A percentile compares a stretch with the other conserved stretches of the same genome.
Evolutionary conservation across 2,329 filamentous ascomycete species (phyloP).

Genomic region (Calonectria pteridis): DNA sequence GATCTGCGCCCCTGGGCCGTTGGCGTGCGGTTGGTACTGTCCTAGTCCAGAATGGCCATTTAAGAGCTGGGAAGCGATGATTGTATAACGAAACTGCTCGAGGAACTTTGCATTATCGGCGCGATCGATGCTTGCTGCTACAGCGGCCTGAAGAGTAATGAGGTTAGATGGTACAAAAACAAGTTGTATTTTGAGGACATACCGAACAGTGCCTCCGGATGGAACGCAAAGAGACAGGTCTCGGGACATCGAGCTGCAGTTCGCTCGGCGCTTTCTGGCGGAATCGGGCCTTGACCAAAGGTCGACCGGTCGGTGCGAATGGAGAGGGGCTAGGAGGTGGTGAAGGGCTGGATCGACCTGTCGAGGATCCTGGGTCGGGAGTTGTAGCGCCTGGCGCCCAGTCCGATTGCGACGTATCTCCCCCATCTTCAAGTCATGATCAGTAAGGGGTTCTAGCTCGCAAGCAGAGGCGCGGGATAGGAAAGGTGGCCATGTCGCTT

Average conservation of each 20-base stretch:
- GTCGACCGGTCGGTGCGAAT: constrained; percentile 70
- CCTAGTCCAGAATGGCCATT: constrained; percentile 73
- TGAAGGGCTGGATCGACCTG: constrained; percentile 55
- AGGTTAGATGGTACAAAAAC: constrained; percentile 21
- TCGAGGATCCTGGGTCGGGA: constrained; percentile 49
- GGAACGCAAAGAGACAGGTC: constrained; percentile 55
- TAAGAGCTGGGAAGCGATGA: constrained; percentile 91
- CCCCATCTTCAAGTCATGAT: constrained; percentile 55
- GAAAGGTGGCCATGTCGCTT: constrained; percentile 34
- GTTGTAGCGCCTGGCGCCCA: constrained; percentile 60
- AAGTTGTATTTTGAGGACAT: constrained; percentile 41
- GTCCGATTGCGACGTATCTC: constrained; percentile 58
- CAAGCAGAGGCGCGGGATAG: neutral
- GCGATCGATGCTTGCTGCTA: constrained; percentile 79
- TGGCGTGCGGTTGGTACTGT: constrained; percentile 44
- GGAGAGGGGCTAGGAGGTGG: constrained; percentile 61
- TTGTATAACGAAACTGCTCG: constrained; percentile 92
- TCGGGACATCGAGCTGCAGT: constrained; percentile 56
- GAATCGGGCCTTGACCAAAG: constrained; percentile 66
- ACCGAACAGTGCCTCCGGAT: constrained; percentile 66
- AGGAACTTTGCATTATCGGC: constrained; percentile 88
- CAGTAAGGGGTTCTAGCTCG: neutral
- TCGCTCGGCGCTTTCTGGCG: constrained; percentile 61
- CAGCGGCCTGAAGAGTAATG: constrained; percentile 65
- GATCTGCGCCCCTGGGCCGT: constrained; percentile 26